Evolutionary conservation across 257 asterid species (phyloP).

Genomic region (Nicotiana knightiana): DNA sequence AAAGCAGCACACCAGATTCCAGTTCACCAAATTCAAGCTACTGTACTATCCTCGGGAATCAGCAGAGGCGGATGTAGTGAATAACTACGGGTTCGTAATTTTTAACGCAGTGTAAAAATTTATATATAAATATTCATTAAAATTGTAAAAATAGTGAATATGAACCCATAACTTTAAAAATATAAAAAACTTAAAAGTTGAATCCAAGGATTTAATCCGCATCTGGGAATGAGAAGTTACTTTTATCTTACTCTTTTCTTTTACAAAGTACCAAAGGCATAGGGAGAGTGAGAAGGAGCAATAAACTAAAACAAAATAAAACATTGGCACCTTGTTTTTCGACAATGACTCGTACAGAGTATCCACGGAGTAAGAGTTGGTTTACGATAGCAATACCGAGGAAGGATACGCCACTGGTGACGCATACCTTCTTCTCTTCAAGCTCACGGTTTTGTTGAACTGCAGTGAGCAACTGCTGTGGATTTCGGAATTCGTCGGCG

Average conservation of each 20-base stretch:
- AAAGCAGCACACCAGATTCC: neutral
- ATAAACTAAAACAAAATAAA: neutral
- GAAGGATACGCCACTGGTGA: slow-evolving; percentile 89
- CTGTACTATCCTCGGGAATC: neutral
- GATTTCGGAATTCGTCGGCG: slow-evolving; percentile 15
- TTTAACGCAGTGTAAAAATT: too few species aligned
- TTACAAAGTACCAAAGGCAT: neutral
- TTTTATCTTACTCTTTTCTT: neutral
- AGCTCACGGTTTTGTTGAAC: slow-evolving; percentile 22
- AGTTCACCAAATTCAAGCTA: neutral
- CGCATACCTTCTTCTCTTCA: slow-evolving; percentile 58
- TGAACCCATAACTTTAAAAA: too few species aligned
- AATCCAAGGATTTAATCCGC: too few species aligned
- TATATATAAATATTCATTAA: too few species aligned
- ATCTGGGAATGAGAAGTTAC: neutral
- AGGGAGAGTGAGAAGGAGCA: neutral
- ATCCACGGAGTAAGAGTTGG: slow-evolving; percentile 75
- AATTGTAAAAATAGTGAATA: too few species aligned
- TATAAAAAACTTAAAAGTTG: too few species aligned
- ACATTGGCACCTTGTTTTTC: slow-evolving; percentile 59
- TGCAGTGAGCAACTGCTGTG: neutral
- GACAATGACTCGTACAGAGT: slow-evolving; percentile 77
- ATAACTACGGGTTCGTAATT: too few species aligned
- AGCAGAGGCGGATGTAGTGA: too few species aligned
- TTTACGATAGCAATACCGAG: slow-evolving; percentile 77